Conservation (phyloP, 768 basidiomycete genomes). For the Lentinula edodes region DNA sequence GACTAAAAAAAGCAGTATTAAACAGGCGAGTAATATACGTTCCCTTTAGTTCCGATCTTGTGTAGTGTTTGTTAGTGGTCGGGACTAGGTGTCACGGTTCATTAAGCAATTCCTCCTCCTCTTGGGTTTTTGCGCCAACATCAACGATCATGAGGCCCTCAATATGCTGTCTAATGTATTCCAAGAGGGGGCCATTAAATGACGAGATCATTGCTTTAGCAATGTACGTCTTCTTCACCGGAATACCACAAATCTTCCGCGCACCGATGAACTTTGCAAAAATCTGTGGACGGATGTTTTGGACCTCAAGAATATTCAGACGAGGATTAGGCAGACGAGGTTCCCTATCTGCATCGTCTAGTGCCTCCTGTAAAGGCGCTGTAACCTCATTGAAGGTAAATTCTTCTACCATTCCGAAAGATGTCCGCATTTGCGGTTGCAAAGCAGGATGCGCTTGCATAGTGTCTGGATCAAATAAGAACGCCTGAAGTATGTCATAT, state of each 20-base stretch:
- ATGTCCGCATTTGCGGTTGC: neutral
- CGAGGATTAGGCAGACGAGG: conserved; percentile 23
- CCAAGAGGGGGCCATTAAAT: neutral
- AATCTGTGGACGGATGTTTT: neutral
- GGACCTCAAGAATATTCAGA: conserved; percentile 9
- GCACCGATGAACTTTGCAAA: conserved; percentile 17
- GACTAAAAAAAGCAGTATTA: neutral
- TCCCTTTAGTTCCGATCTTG: neutral
- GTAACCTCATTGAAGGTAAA: neutral
- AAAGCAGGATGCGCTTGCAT: conserved; percentile 5
- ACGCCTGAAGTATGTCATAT: conserved; percentile 37
- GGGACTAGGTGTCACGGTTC: neutral
- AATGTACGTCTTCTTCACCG: conserved; percentile 29
- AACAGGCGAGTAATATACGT: neutral
- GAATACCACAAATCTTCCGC: conserved; percentile 23
- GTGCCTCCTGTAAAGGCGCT: neutral
- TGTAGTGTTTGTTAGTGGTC: neutral
- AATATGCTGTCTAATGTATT: conserved; percentile 4
- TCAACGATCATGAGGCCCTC: conserved; percentile 16
- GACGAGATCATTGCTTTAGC: conserved; percentile 15
- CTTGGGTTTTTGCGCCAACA: conserved; percentile 36
- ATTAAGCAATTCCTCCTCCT: conserved; percentile 33
- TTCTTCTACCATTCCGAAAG: neutral
- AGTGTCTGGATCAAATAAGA: conserved; percentile 34
- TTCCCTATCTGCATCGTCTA: conserved; percentile 4